A percentile compares a stretch with the other conserved stretches of the same genome.
phyloP scores from a whole-genome alignment of 768 basidiomycete species.

The Clavaria fumosa region DNA sequence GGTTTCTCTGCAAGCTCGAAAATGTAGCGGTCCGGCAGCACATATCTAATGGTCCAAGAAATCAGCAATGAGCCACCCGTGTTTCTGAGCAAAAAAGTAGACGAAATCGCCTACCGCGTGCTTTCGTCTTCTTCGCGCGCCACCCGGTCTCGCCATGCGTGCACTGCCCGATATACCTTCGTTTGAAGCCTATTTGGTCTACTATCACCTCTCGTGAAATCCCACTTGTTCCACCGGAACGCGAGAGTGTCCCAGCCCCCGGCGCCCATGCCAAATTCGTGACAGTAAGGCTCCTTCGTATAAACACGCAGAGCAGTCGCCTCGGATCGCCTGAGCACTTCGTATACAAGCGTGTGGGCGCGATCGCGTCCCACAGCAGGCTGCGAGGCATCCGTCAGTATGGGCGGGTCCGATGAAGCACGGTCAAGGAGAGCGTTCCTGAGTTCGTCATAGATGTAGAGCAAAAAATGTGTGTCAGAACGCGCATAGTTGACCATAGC shows the following conservation, averaged over 20 bases:
- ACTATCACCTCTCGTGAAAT: slow-evolving; percentile 26
- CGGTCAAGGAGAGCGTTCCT: slow-evolving; percentile 76
- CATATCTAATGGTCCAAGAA: slow-evolving; percentile 31
- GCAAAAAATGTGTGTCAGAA: slow-evolving; percentile 90
- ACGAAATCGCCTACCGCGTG: slow-evolving; percentile 34
- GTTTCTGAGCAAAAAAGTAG: background rate
- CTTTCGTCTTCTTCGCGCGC: slow-evolving; percentile 83
- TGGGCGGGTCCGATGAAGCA: slow-evolving; percentile 29
- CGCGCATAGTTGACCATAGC: slow-evolving; percentile 91
- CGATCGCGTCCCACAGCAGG: slow-evolving; percentile 11
- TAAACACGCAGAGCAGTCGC: slow-evolving; percentile 65
- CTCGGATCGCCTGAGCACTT: slow-evolving; percentile 56
- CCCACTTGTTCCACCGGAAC: slow-evolving; percentile 68
- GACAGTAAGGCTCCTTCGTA: slow-evolving; percentile 56
- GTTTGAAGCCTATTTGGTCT: slow-evolving; percentile 31
- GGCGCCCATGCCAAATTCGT: slow-evolving; percentile 41
- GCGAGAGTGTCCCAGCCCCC: slow-evolving; percentile 69
- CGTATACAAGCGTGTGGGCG: slow-evolving; percentile 32
- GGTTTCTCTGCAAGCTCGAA: slow-evolving; percentile 59
- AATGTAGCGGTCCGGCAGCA: slow-evolving; percentile 59
- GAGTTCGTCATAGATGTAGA: slow-evolving; percentile 85
- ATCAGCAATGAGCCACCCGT: background rate
- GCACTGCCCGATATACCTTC: slow-evolving; percentile 54
- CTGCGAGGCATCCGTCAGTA: slow-evolving; percentile 19
- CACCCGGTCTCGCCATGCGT: slow-evolving; percentile 68